phyloP scores from a whole-genome alignment of 352 stramenopile genomes.

The Globisporangium okanoganense region DNA sequence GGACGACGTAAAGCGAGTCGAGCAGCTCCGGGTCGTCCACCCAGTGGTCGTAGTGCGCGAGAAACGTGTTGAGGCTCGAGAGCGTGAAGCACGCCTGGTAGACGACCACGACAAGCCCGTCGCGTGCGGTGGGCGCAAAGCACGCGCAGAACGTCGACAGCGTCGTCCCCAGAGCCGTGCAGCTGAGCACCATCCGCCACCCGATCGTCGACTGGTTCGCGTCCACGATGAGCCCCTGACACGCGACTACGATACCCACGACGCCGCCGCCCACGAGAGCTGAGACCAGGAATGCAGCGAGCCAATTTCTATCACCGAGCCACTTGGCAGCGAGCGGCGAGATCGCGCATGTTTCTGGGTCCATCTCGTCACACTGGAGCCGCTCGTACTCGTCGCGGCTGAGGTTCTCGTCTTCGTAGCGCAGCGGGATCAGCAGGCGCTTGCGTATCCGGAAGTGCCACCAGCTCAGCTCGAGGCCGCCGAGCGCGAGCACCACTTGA shows the following conservation, averaged over 20 bases:
- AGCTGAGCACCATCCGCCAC: conserved; percentile 26
- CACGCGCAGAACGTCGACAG: conserved; percentile 33
- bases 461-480: conserved; percentile 46
- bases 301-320: conserved; percentile 12
- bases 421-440: conserved; percentile 25
- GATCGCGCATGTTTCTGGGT: conserved; percentile 22
- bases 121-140: conserved; percentile 31
- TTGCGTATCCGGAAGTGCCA: conserved; percentile 64
- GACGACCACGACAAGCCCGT: conserved; percentile 41
- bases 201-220: conserved; percentile 10
- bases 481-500: conserved; percentile 30
- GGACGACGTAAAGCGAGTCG: conserved; percentile 56
- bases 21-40: conserved; percentile 40
- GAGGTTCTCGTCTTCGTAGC: conserved; percentile 7
- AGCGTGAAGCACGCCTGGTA: conserved; percentile 50
- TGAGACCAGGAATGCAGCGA: conserved; percentile 15
- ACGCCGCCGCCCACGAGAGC: conserved; percentile 13
- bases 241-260: conserved; percentile 6
- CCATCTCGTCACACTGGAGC: conserved; percentile 26
- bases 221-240: conserved; percentile 13
- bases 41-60: conserved; percentile 40
- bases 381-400: conserved; percentile 20
- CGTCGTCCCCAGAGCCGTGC: conserved; percentile 23
- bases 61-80: conserved; percentile 57
- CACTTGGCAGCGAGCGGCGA: conserved; percentile 25